phyloP scores from a whole-genome alignment of 306 rosid genomes.

The Glycine latifolia region DNA sequence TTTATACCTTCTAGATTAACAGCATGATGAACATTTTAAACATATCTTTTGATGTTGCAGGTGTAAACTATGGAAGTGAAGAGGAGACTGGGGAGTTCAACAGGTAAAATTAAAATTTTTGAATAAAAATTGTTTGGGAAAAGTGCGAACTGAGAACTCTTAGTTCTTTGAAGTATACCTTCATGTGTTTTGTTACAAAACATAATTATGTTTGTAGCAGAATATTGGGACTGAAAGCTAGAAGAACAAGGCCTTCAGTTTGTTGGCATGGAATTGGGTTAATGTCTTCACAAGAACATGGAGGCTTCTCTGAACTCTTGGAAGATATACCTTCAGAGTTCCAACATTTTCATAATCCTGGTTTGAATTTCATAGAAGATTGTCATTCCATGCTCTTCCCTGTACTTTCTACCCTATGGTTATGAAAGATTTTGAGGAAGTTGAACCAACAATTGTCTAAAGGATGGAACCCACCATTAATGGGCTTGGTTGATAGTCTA shows the following conservation, averaged over 20 bases:
- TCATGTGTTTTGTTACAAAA: conserved; percentile 62
- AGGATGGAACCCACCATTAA: not conserved
- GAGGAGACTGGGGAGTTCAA: not conserved
- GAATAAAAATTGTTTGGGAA: conserved; percentile 61
- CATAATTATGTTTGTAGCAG: conserved; percentile 14
- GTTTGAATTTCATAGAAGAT: not conserved
- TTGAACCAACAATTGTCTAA: not conserved
- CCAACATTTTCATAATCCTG: not conserved
- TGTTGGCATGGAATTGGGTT: conserved; percentile 8
- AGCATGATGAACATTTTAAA: not conserved
- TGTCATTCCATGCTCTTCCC: not conserved
- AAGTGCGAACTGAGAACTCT: conserved; percentile 52
- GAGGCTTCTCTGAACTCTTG: not conserved
- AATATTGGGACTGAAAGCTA: conserved; percentile 24
- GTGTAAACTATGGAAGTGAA: not conserved
- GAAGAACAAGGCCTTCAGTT: not conserved
- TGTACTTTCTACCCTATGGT: not conserved
- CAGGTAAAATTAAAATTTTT: conserved; percentile 42
- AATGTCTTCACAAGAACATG: not conserved
- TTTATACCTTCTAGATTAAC: not conserved
- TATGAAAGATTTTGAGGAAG: not conserved
- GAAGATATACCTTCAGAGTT: no score
- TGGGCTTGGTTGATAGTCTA: not conserved
- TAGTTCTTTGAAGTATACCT: conserved; percentile 66
- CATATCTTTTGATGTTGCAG: conserved; percentile 6